Evolutionary conservation across 1,139 yeast species (phyloP).

Genomic region (Williopsis jadinii): DNA sequence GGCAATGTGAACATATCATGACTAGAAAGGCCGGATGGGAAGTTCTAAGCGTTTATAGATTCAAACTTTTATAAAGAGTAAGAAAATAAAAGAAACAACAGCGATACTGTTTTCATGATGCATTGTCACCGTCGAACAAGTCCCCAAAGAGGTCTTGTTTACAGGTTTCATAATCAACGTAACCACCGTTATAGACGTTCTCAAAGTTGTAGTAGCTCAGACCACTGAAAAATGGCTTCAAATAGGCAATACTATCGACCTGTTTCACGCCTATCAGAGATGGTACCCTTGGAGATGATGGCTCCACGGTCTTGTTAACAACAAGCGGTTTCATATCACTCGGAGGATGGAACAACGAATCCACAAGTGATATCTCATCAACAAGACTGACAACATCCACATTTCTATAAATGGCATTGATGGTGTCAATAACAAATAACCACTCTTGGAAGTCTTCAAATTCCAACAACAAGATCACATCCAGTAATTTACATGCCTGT

Average conservation of each 20-base stretch:
- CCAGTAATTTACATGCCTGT: conserved; percentile 71
- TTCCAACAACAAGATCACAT: conserved; percentile 57
- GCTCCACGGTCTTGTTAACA: conserved; percentile 9
- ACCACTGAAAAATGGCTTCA: conserved; percentile 65
- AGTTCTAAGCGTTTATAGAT: conserved; percentile 66
- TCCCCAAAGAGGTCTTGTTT: conserved; percentile 51
- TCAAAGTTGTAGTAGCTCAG: conserved; percentile 71
- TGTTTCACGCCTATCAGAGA: conserved; percentile 39
- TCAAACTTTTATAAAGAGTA: conserved; percentile 18
- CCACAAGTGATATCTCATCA: conserved; percentile 27
- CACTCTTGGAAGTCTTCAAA: conserved; percentile 83
- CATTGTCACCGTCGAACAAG: conserved; percentile 29
- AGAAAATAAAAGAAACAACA: background rate
- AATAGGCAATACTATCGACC: conserved; percentile 39
- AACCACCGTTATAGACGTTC: conserved; percentile 51
- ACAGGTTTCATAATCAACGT: conserved; percentile 43
- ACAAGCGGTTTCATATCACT: conserved; percentile 8
- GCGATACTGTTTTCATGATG: background rate
- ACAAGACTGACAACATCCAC: conserved; percentile 29
- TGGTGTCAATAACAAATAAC: conserved; percentile 72
- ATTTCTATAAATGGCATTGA: conserved; percentile 49
- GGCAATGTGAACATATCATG: conserved; percentile 47
- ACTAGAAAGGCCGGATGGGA: conserved; percentile 94
- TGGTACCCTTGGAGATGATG: conserved; percentile 30
- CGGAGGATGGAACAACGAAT: conserved; percentile 13